Evolutionary conservation across 768 basidiomycete species (phyloP).

Genomic region (Tricholoma flavovirens): DNA sequence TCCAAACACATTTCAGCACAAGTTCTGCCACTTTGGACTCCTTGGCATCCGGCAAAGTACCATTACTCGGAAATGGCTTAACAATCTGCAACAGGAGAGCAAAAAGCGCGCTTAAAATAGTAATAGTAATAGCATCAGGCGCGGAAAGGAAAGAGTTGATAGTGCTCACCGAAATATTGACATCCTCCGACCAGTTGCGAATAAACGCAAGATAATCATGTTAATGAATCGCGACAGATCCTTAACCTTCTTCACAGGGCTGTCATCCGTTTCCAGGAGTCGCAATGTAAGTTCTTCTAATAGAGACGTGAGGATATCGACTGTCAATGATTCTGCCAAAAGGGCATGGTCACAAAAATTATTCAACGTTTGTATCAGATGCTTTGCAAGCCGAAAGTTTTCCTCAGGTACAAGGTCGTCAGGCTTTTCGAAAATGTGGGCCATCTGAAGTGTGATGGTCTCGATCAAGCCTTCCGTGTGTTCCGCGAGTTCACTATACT

Average conservation of each 20-base stretch:
- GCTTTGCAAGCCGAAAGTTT: conserved; percentile 93
- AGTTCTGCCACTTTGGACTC: conserved; percentile 89
- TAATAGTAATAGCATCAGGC: background rate
- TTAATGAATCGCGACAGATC: conserved; percentile 97
- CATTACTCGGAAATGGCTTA: conserved; percentile 75
- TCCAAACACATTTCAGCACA: conserved; percentile 96
- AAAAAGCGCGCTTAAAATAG: conserved; percentile 59
- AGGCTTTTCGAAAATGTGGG: conserved; percentile 82
- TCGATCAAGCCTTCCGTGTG: conserved; percentile 83
- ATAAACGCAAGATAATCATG: conserved; percentile 92
- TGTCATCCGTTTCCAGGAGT: conserved; percentile 91
- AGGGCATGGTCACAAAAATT: conserved; percentile 89
- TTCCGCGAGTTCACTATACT: conserved; percentile 74
- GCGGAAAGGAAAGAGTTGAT: background rate
- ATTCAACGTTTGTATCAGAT: conserved; percentile 93
- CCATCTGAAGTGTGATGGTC: conserved; percentile 87
- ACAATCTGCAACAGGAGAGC: conserved; percentile 75
- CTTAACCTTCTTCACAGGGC: conserved; percentile 74
- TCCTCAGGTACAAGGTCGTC: conserved; percentile 68
- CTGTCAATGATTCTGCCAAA: conserved; percentile 81
- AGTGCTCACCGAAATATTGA: conserved; percentile 78
- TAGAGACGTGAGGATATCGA: conserved; percentile 79
- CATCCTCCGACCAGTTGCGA: conserved; percentile 86
- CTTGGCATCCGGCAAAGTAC: conserved; percentile 67
- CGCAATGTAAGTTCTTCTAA: conserved; percentile 89